Conservation (phyloP, 1,139 yeast species). For the Wickerhamiella infanticola region DNA sequence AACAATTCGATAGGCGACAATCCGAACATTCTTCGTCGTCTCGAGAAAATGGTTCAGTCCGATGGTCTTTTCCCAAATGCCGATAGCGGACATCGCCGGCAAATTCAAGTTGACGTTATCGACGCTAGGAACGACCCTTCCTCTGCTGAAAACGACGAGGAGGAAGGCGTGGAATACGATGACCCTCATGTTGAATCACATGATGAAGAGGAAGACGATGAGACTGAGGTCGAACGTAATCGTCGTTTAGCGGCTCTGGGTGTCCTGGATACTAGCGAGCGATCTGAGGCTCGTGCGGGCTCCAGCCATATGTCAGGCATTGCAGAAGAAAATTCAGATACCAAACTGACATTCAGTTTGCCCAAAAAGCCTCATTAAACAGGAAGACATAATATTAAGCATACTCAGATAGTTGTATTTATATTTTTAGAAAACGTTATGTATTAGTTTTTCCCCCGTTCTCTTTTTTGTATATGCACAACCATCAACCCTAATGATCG, state of each 20-base stretch:
- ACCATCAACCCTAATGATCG: no score
- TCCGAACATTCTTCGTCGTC: conserved; percentile 13
- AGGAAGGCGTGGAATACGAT: conserved; percentile 15
- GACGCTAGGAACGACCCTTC: conserved; percentile 4
- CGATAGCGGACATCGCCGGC: neutral
- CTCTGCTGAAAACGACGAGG: conserved; percentile 19
- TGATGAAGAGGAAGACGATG: conserved; percentile 36
- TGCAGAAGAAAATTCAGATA: neutral
- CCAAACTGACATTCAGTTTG: neutral
- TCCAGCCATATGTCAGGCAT: neutral
- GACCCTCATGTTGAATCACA: conserved; percentile 16
- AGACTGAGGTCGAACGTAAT: conserved; percentile 55
- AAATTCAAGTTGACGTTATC: neutral
- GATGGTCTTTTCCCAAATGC: conserved; percentile 11
- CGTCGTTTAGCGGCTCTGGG: conserved; percentile 80
- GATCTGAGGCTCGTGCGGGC: neutral
- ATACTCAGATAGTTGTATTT: neutral
- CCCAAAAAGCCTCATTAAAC: neutral
- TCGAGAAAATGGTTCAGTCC: conserved; percentile 15
- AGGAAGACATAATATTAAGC: no score
- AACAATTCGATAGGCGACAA: neutral
- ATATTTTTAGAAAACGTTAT: neutral
- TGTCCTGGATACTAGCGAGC: conserved; percentile 14
- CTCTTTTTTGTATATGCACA: no score
- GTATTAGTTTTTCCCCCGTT: no score